Evolutionary conservation across 23 red algal genomes (phyloP).

Genomic region (Gracilaria caudata): DNA sequence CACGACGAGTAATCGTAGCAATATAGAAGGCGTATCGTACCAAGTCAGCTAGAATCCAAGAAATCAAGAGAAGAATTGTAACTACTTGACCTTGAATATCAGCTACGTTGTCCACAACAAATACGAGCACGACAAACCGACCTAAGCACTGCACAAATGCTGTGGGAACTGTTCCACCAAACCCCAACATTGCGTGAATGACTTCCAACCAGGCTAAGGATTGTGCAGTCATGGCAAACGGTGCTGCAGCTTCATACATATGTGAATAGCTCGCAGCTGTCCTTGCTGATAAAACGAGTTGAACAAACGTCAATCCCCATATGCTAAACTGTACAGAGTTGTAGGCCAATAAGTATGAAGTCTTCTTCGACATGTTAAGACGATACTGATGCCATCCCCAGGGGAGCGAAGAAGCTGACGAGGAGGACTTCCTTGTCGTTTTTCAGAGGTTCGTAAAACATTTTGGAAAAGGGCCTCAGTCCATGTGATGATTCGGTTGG

Average conservation of each 20-base stretch:
- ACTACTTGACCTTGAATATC: conserved; percentile 7
- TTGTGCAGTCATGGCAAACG: conserved; percentile 35
- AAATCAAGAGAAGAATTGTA: conserved; percentile 27
- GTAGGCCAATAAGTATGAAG: conserved; percentile 46
- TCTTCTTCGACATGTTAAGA: not conserved
- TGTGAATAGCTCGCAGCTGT: not conserved
- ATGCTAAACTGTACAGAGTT: conserved; percentile 41
- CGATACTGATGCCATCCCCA: not conserved
- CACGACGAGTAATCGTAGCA: conserved; percentile 2
- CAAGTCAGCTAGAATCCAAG: conserved; percentile 51
- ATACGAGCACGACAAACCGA: conserved; percentile 50
- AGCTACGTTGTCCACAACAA: conserved; percentile 51
- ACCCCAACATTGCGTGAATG: conserved; percentile 50
- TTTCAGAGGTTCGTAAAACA: too few relatives aligned
- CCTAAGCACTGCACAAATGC: conserved; percentile 58
- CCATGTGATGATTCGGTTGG: not conserved
- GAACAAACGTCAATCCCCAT: not conserved
- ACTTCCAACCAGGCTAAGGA: conserved; percentile 61
- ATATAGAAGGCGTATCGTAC: conserved; percentile 78
- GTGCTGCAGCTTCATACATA: conserved; percentile 11
- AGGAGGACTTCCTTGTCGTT: too few relatives aligned
- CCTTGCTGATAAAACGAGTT: not conserved
- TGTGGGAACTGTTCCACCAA: conserved; percentile 49
- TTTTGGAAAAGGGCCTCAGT: too few relatives aligned
- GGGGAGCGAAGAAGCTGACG: not conserved